A percentile compares a stretch with the other conserved stretches of the same genome.
Evolutionary conservation across 495 filamentous ascomycete species (phyloP).

Genomic region (Aspergillus sclerotioniger): DNA sequence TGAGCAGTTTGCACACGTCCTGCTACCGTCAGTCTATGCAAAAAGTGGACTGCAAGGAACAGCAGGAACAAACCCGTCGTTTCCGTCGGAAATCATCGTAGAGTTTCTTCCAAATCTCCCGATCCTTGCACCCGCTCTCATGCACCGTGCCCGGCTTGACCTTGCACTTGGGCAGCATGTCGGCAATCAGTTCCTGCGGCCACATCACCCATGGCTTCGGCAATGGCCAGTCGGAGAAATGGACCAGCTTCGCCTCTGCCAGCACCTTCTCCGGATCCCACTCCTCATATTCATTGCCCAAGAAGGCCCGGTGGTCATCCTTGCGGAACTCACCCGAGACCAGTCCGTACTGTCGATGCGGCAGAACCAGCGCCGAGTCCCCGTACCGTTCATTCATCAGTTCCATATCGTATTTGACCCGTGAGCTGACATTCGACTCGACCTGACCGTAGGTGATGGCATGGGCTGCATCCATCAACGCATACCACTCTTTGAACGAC

Average conservation of each 20-base stretch:
- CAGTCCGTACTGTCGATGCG: constrained; percentile 70
- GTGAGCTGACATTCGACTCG: constrained; percentile 15
- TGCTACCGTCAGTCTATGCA: constrained; percentile 9
- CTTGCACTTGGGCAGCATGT: constrained; percentile 60
- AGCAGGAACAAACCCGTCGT: constrained; percentile 60
- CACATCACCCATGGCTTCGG: constrained; percentile 77
- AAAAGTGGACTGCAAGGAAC: too few species aligned
- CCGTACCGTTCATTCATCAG: constrained; percentile 69
- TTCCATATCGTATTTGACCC: constrained; percentile 66
- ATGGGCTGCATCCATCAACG: constrained; percentile 44
- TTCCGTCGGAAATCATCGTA: constrained; percentile 65
- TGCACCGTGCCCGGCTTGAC: constrained; percentile 41
- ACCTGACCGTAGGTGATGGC: constrained; percentile 37
- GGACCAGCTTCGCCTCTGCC: constrained; percentile 70
- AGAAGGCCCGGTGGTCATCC: constrained; percentile 57
- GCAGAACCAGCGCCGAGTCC: constrained; percentile 66
- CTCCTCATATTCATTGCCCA: constrained; percentile 58
- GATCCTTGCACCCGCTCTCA: constrained; percentile 57
- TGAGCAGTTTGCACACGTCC: constrained; percentile 50
- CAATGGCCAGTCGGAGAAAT: constrained; percentile 79
- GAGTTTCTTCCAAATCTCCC: constrained; percentile 67
- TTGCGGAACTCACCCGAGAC: constrained; percentile 69
- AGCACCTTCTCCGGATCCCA: constrained; percentile 68
- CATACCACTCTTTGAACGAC: constrained; percentile 50
- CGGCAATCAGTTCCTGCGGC: constrained; percentile 50